phyloP scores from a whole-genome alignment of 2,329 filamentous ascomycete genomes.

The Colletotrichum sp. region DNA sequence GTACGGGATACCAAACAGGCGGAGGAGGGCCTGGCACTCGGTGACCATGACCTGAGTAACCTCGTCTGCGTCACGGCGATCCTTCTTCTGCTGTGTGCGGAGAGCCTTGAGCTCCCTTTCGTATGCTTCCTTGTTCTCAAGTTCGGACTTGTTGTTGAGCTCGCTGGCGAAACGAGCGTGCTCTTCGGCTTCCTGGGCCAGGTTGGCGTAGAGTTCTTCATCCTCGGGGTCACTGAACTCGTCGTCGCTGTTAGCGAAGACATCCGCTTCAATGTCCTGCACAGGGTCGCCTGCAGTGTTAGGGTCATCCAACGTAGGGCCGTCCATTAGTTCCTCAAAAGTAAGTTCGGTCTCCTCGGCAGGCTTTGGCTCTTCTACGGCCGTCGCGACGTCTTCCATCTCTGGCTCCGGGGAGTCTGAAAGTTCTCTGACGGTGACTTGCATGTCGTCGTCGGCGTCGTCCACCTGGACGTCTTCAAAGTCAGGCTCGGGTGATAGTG shows the following conservation, averaged over 20 bases:
- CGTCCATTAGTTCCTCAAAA: constrained; percentile 27
- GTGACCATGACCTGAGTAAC: constrained; percentile 95
- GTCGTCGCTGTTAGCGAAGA: constrained; percentile 66
- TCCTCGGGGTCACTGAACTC: constrained; percentile 89
- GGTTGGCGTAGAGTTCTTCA: constrained; percentile 83
- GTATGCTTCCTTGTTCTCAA: constrained; percentile 78
- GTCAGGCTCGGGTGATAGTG: constrained; percentile 27
- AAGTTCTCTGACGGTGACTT: constrained; percentile 27
- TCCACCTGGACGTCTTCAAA: constrained; percentile 42
- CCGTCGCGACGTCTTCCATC: not conserved
- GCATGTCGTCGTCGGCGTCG: constrained; percentile 33
- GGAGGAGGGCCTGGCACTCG: constrained; percentile 90
- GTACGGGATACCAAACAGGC: constrained; percentile 92
- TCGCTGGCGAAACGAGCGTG: constrained; percentile 91
- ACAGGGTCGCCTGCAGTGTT: constrained; percentile 14
- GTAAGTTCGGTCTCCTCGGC: constrained; percentile 13
- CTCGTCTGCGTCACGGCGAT: constrained; percentile 93
- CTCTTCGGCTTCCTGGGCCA: constrained; percentile 90
- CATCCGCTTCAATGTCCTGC: constrained; percentile 41
- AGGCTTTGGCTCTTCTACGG: not conserved
- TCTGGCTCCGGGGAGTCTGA: constrained; percentile 18
- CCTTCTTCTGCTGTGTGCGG: constrained; percentile 94
- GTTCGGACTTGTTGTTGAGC: constrained; percentile 76
- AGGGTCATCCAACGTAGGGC: constrained; percentile 9
- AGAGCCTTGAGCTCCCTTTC: constrained; percentile 87